phyloP scores from a whole-genome alignment of 2,329 filamentous ascomycete genomes.

The Botrytis tulipae region DNA sequence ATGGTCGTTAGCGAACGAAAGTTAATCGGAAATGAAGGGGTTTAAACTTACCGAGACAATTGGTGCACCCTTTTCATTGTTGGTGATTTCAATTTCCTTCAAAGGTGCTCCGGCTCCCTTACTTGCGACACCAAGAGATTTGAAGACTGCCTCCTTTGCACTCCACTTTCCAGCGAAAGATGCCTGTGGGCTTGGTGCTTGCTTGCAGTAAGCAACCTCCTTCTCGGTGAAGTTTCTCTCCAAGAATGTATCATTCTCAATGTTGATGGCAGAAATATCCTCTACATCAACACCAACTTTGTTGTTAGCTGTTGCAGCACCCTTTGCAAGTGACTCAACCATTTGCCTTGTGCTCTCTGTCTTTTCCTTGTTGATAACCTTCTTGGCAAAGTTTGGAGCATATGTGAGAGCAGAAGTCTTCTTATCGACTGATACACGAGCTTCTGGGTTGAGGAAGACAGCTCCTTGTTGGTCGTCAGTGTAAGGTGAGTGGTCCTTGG shows the following conservation, averaged over 20 bases:
- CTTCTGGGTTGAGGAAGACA: conserved; percentile 91
- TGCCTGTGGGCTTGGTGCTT: conserved; percentile 75
- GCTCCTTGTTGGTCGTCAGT: conserved; percentile 80
- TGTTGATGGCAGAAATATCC: conserved; percentile 81
- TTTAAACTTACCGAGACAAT: conserved; percentile 70
- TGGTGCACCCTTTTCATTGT: conserved; percentile 78
- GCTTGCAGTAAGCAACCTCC: conserved; percentile 84
- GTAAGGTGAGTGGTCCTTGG: conserved; percentile 90
- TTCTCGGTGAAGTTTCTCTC: conserved; percentile 87
- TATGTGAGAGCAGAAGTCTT: conserved; percentile 79
- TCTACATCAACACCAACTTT: conserved; percentile 95
- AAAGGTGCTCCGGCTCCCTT: conserved; percentile 85
- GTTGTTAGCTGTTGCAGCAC: conserved; percentile 60
- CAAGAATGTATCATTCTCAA: conserved; percentile 90
- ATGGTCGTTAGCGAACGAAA: conserved; percentile 21
- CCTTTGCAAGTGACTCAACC: conserved; percentile 73
- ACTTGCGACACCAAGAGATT: conserved; percentile 84
- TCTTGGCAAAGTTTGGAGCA: conserved; percentile 62
- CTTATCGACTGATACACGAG: conserved; percentile 80
- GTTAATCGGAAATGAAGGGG: conserved; percentile 11
- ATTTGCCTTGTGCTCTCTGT: conserved; percentile 57
- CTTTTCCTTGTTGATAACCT: conserved; percentile 60
- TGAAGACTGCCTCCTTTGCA: conserved; percentile 98
- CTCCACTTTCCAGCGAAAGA: conserved; percentile 96
- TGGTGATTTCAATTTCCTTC: conserved; percentile 91